These are phyloP conservation scores for Pleurotus cornucopiae DNA, from an alignment of 768 basidiomycete species.

Conservation along the genomic window DNA sequence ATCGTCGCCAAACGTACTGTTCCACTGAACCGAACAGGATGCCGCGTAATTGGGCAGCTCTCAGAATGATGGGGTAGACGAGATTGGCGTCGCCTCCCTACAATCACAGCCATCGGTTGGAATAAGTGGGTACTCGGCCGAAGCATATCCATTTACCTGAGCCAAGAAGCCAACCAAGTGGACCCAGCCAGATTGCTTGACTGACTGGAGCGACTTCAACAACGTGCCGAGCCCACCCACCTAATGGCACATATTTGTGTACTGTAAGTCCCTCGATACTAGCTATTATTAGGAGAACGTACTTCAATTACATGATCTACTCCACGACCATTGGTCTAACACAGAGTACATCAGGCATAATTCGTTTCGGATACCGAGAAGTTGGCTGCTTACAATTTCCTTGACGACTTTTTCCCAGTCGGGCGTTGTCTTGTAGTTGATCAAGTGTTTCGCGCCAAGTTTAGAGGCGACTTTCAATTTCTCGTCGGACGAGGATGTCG, in stretches of 20 bases:
- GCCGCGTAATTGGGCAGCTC: constrained; percentile 41
- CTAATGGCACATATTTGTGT: constrained; percentile 25
- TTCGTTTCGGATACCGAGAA: background rate
- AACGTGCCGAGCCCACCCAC: constrained; percentile 55
- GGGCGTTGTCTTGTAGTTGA: constrained; percentile 58
- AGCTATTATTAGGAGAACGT: background rate
- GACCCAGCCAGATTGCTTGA: constrained; percentile 37
- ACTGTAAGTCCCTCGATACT: constrained; percentile 18
- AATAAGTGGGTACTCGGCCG: background rate
- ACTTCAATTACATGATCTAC: constrained; percentile 38
- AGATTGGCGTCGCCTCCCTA: constrained; percentile 26
- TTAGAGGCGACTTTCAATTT: constrained; percentile 51
- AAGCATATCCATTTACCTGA: constrained; percentile 21
- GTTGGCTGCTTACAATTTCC: constrained; percentile 31
- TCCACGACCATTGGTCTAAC: constrained; percentile 33
- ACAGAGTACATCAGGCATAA: background rate
- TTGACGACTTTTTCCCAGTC: constrained; percentile 54
- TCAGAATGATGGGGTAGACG: constrained; percentile 26
- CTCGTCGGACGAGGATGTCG: constrained; percentile 62
- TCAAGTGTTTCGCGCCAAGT: constrained; percentile 49
- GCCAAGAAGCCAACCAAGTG: constrained; percentile 51
- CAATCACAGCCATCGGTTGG: constrained; percentile 13
- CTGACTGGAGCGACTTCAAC: constrained; percentile 33
- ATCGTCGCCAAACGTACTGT: constrained; percentile 33
- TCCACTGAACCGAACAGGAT: constrained; percentile 52